These are phyloP conservation scores for Graphilbum fragrans DNA, from an alignment of 2,329 filamentous ascomycete species.

Conservation along the genomic window DNA sequence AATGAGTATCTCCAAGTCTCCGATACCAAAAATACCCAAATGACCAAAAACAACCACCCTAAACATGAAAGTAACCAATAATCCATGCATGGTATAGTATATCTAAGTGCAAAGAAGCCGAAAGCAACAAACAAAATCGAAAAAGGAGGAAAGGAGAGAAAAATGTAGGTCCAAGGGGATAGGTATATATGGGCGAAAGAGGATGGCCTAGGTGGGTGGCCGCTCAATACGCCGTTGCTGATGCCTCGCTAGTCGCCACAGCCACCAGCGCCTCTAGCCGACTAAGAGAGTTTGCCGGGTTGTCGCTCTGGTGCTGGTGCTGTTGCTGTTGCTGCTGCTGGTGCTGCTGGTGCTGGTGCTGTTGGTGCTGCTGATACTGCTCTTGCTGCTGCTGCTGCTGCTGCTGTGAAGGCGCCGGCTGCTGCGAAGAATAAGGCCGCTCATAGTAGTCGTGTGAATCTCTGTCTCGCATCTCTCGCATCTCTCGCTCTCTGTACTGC, in stretches of 20 bases:
- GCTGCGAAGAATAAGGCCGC: not conserved
- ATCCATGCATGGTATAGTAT: too few species aligned
- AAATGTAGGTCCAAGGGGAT: not conserved
- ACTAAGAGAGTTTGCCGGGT: conserved; percentile 1
- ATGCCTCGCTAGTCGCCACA: conserved; percentile 9
- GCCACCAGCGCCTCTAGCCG: conserved; percentile 12
- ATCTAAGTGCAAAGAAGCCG: too few species aligned
- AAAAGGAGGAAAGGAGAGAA: too few species aligned
- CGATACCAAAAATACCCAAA: too few species aligned
- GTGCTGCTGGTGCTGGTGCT: not conserved
- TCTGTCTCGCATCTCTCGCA: not conserved
- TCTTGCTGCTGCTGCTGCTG: not conserved
- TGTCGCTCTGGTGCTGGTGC: not conserved
- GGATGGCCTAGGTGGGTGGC: not conserved
- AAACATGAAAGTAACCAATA: too few species aligned
- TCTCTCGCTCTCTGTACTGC: not conserved
- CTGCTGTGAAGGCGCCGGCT: not conserved
- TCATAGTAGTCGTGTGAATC: too few species aligned
- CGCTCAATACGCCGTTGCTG: conserved; percentile 10
- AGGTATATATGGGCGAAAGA: not conserved
- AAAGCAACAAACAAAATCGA: too few species aligned
- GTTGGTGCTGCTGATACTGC: not conserved
- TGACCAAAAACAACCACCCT: not conserved
- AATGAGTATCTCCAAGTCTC: not conserved
- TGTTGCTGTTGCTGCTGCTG: conserved; percentile 1